Evolutionary conservation across 441 rosid genomes (phyloP).

Genomic region (Eruca vesicaria): DNA sequence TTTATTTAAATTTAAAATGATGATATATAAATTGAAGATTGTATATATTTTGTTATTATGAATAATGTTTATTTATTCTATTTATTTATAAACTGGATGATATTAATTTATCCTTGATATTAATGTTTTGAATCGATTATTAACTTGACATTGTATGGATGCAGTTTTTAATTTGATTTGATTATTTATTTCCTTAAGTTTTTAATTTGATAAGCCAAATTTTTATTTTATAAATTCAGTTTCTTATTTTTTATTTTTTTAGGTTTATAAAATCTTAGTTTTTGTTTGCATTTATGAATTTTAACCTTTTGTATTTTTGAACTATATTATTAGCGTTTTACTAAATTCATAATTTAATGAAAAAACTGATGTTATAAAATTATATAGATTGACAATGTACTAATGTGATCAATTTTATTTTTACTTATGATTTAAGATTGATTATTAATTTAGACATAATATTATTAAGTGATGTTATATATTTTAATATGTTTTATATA

Average conservation of each 20-base stretch:
- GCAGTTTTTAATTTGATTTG: neutral
- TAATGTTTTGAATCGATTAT: too few species aligned
- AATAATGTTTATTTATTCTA: too few species aligned
- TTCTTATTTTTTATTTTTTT: too few species aligned
- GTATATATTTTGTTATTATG: too few species aligned
- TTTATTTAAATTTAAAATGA: too few species aligned
- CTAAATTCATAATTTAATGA: neutral
- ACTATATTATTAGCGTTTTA: neutral
- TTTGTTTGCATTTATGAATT: neutral
- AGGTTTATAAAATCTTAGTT: too few species aligned
- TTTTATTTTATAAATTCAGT: neutral
- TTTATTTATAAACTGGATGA: too few species aligned
- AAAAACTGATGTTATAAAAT: neutral
- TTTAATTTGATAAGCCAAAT: neutral
- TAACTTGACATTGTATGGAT: too few species aligned
- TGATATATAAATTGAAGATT: too few species aligned
- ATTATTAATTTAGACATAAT: neutral
- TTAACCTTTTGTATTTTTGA: neutral
- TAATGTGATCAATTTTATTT: neutral
- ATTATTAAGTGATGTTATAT: neutral
- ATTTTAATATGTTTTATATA: neutral
- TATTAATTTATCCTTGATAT: too few species aligned
- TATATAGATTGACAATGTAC: neutral
- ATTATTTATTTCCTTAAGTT: neutral
- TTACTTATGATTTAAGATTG: neutral